Conservation (phyloP, 2,329 filamentous ascomycete genomes). For the Sphaerulina populicola region DNA sequence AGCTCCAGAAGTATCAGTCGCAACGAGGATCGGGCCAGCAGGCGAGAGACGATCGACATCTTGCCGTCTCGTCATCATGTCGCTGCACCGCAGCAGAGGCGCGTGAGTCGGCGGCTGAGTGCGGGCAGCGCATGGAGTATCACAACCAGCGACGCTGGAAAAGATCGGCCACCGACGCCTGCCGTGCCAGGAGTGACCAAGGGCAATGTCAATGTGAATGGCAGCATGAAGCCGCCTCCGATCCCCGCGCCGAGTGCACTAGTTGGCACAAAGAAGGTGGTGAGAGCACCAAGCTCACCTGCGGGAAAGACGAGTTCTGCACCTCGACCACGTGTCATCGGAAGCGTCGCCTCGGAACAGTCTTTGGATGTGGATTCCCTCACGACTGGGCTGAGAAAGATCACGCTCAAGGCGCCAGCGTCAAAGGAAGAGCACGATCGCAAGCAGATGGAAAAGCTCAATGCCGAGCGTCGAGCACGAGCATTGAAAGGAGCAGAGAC, state of each 20-base stretch:
- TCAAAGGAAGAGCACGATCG: conserved; percentile 50
- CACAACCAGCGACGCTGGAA: conserved; percentile 20
- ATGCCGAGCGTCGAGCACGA: conserved; percentile 34
- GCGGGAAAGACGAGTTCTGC: conserved; percentile 33
- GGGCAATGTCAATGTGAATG: conserved; percentile 12
- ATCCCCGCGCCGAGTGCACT: conserved; percentile 15
- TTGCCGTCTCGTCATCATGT: conserved; percentile 20
- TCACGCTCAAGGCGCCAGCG: conserved; percentile 50
- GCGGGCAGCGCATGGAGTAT: conserved; percentile 25
- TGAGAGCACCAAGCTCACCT: conserved; percentile 32
- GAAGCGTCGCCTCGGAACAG: conserved; percentile 3
- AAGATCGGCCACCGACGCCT: conserved; percentile 21
- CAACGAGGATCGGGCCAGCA: conserved; percentile 16
- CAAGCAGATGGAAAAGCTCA: conserved; percentile 35
- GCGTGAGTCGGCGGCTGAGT: conserved; percentile 29
- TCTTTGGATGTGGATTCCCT: conserved; percentile 43
- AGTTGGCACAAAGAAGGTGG: conserved; percentile 25
- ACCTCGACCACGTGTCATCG: neutral
- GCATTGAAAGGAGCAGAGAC: conserved; percentile 31
- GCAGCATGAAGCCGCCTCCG: conserved; percentile 28
- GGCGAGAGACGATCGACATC: conserved; percentile 36
- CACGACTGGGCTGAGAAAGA: conserved; percentile 47
- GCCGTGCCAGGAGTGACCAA: conserved; percentile 11
- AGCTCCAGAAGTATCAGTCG: conserved; percentile 20
- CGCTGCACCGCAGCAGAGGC: conserved; percentile 26